Conservation (phyloP, 352 stramenopile genomes). For the Phytophthora sansomeana region DNA sequence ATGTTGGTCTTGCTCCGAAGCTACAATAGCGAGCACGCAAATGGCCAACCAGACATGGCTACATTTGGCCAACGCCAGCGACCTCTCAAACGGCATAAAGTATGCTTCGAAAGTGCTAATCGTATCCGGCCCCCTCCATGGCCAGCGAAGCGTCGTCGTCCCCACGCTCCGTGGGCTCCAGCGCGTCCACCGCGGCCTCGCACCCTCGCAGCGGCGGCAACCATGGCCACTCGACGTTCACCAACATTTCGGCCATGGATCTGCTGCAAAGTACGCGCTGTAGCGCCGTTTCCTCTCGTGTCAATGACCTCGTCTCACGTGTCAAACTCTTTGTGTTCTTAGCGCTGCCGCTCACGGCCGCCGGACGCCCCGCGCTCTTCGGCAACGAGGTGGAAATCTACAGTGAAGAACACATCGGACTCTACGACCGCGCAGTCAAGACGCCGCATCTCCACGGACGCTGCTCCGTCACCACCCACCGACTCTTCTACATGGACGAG, state of each 20-base stretch:
- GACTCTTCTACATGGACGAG: conserved; percentile 85
- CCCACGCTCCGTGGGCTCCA: conserved; percentile 35
- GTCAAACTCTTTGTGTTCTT: background rate
- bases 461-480: conserved; percentile 85
- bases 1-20: background rate
- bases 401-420: conserved; percentile 82
- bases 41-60: conserved; percentile 27
- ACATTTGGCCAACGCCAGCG: conserved; percentile 6
- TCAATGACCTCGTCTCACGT: conserved; percentile 12
- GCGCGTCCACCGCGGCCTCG: conserved; percentile 13
- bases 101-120: conserved; percentile 1
- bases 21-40: background rate
- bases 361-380: conserved; percentile 77
- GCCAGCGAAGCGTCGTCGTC: conserved; percentile 41
- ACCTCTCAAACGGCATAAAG: conserved; percentile 16
- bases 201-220: conserved; percentile 10
- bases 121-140: conserved; percentile 21
- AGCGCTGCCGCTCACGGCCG: conserved; percentile 77
- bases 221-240: conserved; percentile 22
- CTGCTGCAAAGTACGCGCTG: conserved; percentile 64
- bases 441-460: conserved; percentile 72
- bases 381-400: conserved; percentile 90
- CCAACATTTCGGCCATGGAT: conserved; percentile 60
- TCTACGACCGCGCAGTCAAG: conserved; percentile 87
- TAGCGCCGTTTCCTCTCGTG: background rate